Base-by-base conservation (phyloP, 495 filamentous ascomycete genomes). In the Podospora pseudoanserina region DNA sequence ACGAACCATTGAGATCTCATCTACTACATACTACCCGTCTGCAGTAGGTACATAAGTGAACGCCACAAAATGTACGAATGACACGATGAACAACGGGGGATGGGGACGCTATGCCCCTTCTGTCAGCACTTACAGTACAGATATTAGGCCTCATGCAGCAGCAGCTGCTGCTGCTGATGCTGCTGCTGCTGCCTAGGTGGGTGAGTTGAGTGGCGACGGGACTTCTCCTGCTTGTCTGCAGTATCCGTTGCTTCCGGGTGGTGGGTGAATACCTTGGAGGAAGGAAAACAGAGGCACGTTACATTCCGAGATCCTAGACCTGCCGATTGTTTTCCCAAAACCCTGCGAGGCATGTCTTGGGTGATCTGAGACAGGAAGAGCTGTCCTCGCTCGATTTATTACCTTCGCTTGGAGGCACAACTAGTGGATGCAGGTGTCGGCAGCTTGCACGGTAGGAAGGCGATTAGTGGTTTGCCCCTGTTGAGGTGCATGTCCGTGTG, bases 361-460 rank as follows among this genome's bases (percentile, higher is more conserved):
- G n/a, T 58, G 56, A 58, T 58, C 56, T 58, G 56, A 58, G 56
- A 58, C 56, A 65, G 26, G 30, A 54, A 65, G 32, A 27, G 23
- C 30, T 32, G 30, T 32, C 30, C 30, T 32, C 30, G 30, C 7
- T 49, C 39, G 39, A 49, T 49, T 49, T 49, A 49, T 49, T 49
- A 49, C 39, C 39, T 49, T 49, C 39, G 39, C 39, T 49, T 49
- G 3, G 39, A 49, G 39, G 39, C 39, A 23, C 20, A 23, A 23
- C 39, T 49, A 49, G 39, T 49, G 39, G 39, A 49, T 18, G 39
- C 39, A 49, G 39, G 39, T 49, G 39, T 49, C 39, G 39, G 39
- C 39, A 49, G 39, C 39, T 49, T 49, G 39, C 39, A 49, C 39
- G 13, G 39, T 49, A 23, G 20, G 20, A 23, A 1, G 20, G 20